phyloP scores from a whole-genome alignment of 176 grass and related monocot genomes.

The Oryza meyeriana region DNA sequence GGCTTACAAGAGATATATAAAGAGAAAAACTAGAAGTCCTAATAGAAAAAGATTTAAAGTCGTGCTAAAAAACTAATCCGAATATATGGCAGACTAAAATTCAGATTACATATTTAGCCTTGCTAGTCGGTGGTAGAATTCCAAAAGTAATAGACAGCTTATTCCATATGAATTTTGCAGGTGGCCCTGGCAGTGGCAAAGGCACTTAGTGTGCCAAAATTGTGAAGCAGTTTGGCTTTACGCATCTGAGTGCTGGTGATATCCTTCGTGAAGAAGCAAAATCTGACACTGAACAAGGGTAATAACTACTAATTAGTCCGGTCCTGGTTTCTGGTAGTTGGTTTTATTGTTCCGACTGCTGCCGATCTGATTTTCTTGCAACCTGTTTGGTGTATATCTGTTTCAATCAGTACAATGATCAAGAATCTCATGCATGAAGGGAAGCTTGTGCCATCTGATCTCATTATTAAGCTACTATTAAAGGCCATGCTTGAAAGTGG shows the following conservation, averaged over 20 bases:
- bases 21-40: too few species aligned
- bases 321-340: background rate
- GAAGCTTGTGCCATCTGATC: conserved; percentile 54
- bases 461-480: conserved; percentile 54
- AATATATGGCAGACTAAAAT: too few species aligned
- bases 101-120: too few species aligned
- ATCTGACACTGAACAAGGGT: conserved; percentile 58
- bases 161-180: conserved; percentile 15
- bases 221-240: conserved; percentile 54
- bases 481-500: conserved; percentile 73
- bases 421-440: conserved; percentile 79
- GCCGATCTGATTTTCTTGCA: background rate
- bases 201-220: conserved; percentile 69
- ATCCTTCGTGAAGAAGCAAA: conserved; percentile 58
- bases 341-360: background rate
- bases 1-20: too few species aligned
- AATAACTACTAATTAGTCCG: background rate
- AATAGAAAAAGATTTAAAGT: too few species aligned
- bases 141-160: too few species aligned
- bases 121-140: too few species aligned
- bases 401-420: conserved; percentile 56
- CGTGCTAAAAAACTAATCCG: too few species aligned
- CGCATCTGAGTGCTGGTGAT: conserved; percentile 65
- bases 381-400: conserved; percentile 1
- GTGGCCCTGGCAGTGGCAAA: conserved; percentile 74